Evolutionary conservation across 306 rosid species (phyloP).

Genomic region (Begonia loranthoides): DNA sequence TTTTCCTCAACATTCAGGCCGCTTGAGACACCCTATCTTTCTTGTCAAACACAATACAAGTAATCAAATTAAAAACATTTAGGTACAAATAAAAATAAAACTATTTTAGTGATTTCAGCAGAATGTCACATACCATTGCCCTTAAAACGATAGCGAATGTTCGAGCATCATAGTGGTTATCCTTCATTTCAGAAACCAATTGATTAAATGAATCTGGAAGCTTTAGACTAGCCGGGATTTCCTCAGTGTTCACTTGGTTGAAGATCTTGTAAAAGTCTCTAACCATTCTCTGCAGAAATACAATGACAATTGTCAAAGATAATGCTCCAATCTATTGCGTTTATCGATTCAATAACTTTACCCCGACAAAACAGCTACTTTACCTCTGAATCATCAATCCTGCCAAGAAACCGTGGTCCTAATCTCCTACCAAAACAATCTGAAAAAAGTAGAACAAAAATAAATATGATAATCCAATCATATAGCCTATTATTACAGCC

Average conservation of each 20-base stretch:
- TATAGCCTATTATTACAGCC: too few relatives aligned
- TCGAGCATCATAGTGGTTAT: conserved; percentile 65
- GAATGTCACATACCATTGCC: conserved; percentile 60
- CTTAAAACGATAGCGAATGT: conserved; percentile 66
- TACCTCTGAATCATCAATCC: conserved; percentile 88
- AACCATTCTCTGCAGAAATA: conserved; percentile 59
- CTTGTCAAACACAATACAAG: too few relatives aligned
- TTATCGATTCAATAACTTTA: too few relatives aligned
- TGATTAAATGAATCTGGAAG: conserved; percentile 74
- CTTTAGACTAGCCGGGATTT: conserved; percentile 60
- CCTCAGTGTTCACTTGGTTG: conserved; percentile 65
- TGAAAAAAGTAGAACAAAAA: conserved; percentile 21
- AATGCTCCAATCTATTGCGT: not conserved
- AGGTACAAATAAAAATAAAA: not conserved
- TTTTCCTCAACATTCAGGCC: too few relatives aligned
- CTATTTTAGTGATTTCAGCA: not conserved
- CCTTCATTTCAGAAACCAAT: conserved; percentile 76
- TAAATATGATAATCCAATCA: too few relatives aligned
- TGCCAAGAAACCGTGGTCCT: conserved; percentile 90
- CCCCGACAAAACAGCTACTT: conserved; percentile 7
- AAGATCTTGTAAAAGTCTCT: conserved; percentile 71
- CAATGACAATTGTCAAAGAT: conserved; percentile 8
- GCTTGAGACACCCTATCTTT: too few relatives aligned
- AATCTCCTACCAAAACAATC: conserved; percentile 95
- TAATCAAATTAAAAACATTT: too few relatives aligned